Base-by-base conservation (phyloP, 2,329 filamentous ascomycete species). In the Cladosporium cucumerinum region DNA sequence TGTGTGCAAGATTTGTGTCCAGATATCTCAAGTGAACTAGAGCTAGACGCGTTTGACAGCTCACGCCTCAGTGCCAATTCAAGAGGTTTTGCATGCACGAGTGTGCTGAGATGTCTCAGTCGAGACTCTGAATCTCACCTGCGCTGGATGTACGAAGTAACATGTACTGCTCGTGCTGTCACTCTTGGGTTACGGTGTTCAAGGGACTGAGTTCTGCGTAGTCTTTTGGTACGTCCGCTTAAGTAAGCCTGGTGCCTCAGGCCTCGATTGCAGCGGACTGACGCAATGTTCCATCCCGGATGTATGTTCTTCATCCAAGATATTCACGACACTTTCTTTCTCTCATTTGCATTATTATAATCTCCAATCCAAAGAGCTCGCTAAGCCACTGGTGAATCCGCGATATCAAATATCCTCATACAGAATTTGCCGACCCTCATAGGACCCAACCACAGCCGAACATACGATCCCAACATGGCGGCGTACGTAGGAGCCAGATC, bases 401-500 rank as follows among this genome's bases (percentile, higher is more conserved):
- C n/a, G n/a, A n/a, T n/a, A n/a, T n/a, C n/a, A n/a, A n/a, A n/a
- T n/a, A n/a, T n/a, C n/a, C n/a, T n/a, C n/a, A n/a, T n/a, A n/a
- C n/a, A n/a, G n/a, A n/a, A n/a, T n/a, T n/a, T n/a, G n/a, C n/a
- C n/a, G n/a, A n/a, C n/a, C 55, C 36, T 46, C 55, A 18, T 36
- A 12, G 23, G 14, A 46, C 23, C 16, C n/a, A 23, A 34, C 10
- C 30, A 57, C 21, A 58, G 30, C 32, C 52, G 10, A 25, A 57
- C 12, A n/a, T 30, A 57, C 52, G 5, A 10, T 21, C 11, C 21
- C 48, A 49, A 58, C 16, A 57, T 58, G 51, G 51, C 32, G 62
- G 54, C 62, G 62, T 64, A 64, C n/a, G 62, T 57, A 49, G 26
- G 16, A 36, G 32, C 57, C 57, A 61, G 16, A 63, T 49, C 54